Evolutionary conservation across 2,329 filamentous ascomycete genomes (phyloP).

Genomic region (Decorospora gaudefroyi): DNA sequence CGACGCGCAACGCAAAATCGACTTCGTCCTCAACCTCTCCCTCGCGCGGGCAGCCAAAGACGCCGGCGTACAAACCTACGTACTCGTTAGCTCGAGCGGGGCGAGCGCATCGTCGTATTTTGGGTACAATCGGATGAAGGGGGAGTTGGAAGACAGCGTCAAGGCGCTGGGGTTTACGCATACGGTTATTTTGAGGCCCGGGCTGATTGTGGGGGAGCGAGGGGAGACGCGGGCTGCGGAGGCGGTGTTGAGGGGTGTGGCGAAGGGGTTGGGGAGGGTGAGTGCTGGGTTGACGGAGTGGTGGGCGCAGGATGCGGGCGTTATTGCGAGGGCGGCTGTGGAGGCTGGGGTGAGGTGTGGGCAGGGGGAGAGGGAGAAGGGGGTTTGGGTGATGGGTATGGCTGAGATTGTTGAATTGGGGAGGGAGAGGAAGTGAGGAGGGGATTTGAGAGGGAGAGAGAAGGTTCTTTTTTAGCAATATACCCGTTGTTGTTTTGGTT

Average conservation of each 20-base stretch:
- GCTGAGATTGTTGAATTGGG: constrained; percentile 70
- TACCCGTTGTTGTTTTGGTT: too few relatives aligned
- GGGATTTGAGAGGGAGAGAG: too few relatives aligned
- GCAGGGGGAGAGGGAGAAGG: constrained; percentile 60
- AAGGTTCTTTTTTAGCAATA: too few relatives aligned
- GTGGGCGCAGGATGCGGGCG: constrained; percentile 73
- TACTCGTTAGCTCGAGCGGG: constrained; percentile 69
- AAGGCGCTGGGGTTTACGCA: constrained; percentile 74
- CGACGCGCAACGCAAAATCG: constrained; percentile 81
- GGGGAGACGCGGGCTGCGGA: constrained; percentile 65
- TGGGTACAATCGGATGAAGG: constrained; percentile 74
- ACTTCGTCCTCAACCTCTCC: constrained; percentile 82
- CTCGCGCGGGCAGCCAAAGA: constrained; percentile 75
- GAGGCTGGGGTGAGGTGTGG: constrained; percentile 58
- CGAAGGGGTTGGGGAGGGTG: constrained; percentile 58
- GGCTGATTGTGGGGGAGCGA: constrained; percentile 73
- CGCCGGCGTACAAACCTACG: constrained; percentile 72
- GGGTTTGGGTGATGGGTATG: constrained; percentile 64
- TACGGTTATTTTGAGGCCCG: constrained; percentile 74
- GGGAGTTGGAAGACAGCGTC: constrained; percentile 79
- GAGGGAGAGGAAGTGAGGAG: constrained; percentile 37
- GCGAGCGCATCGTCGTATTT: constrained; percentile 58
- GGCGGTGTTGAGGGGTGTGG: constrained; percentile 59
- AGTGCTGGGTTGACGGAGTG: constrained; percentile 60
- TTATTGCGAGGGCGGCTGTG: constrained; percentile 71